Evolutionary conservation across 2,329 filamentous ascomycete genomes (phyloP), one percentile per base, ranked within the genome.

Genomic region (Penicillium sp.): DNA sequence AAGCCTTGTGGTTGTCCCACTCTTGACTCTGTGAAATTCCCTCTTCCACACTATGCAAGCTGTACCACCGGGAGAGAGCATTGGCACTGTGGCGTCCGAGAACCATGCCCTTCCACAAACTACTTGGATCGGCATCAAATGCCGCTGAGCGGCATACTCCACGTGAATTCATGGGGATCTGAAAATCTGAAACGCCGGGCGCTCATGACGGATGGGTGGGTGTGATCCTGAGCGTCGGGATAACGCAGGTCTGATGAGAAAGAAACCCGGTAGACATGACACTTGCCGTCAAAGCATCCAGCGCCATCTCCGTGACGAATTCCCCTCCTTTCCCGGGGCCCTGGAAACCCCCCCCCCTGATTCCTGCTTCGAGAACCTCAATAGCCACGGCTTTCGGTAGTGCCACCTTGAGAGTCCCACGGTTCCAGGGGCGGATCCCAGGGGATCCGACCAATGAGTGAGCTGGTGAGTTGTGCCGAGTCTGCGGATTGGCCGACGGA

Each of bases 151-250:
- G 44, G 39, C 35, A 43, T 20, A 13, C 25, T 37, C 41, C 48
- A 53, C 42, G 47, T 48, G 49, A 50, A 47, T 51, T 37, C 44
- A 42, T 41, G 50, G 42, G 44, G 37, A 50, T 51, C 44, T 51
- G 44, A 53, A 48, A 51, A 44, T 50, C 44, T 51, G 44, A 53
- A 48, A 51, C 47, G 40, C 39, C 34, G 42, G 40, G 28, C 34
- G 30, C 27, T 45, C 17, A 27, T 45, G 35, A 44, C 27, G 15
- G 25, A 22, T 22, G 18, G 5, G 9, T 22, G 18, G 5, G 18
- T 22, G 18, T 22, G 18, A 5, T 22, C 29, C 28, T 18, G 28
- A 23, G 9, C 18, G 3, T 10, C 23, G 31, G 31, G 20, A 11
- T 27, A 5, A 11, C 18, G 18, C 18, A 22, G 18, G 5, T 9